Evolutionary conservation across 108 stramenopile genomes (phyloP).

Genomic region (Cylindrotheca fusiformis): DNA sequence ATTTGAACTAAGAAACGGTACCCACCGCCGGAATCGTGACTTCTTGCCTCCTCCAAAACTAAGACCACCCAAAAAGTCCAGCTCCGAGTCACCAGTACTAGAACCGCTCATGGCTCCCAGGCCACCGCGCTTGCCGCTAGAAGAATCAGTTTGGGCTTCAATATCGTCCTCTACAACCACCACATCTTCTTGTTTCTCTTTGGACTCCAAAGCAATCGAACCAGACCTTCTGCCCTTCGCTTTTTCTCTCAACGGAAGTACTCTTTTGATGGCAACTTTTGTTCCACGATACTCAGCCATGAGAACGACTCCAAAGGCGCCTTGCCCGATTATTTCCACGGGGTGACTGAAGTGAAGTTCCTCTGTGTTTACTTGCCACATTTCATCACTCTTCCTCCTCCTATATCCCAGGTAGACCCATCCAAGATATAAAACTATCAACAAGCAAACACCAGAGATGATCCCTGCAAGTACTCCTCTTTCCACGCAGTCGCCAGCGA

Average conservation of each 20-base stretch:
- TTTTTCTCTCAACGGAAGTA: conserved; percentile 17
- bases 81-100: conserved; percentile 1
- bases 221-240: neutral
- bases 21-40: neutral
- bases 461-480: neutral
- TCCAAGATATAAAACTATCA: neutral
- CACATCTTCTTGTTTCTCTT: neutral
- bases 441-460: neutral
- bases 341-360: conserved; percentile 31
- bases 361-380: conserved; percentile 24
- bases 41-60: neutral
- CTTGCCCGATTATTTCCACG: conserved; percentile 33
- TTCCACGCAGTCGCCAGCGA: neutral
- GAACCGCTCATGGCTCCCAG: conserved; percentile 31
- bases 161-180: too few species aligned
- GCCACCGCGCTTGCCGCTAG: conserved; percentile 45
- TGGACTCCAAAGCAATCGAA: neutral
- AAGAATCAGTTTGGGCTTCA: conserved; percentile 3
- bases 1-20: neutral
- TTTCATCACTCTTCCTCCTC: conserved; percentile 14
- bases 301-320: conserved; percentile 41
- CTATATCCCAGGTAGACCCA: conserved; percentile 11
- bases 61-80: neutral
- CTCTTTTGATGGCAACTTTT: conserved; percentile 42
- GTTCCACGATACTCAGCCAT: conserved; percentile 44